Base-by-base conservation (phyloP, 2,329 filamentous ascomycete species). In the Scorias spongiosa region DNA sequence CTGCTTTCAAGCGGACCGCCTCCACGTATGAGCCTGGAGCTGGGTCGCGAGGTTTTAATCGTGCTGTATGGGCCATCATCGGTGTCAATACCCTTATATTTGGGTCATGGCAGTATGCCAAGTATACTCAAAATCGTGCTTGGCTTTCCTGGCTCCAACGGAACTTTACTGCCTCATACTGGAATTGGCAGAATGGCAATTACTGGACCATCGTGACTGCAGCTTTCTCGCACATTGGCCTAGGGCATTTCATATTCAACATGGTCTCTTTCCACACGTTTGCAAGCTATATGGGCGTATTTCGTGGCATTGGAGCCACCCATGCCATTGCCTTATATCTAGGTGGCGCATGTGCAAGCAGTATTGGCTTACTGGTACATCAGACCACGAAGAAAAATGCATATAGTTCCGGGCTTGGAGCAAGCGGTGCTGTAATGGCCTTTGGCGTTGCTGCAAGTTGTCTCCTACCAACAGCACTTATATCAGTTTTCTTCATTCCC, bases 341-440 rank as follows among this genome's bases (percentile, higher is more conserved):
- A 0, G 57, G 56, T 6, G 51, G 54, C n/a, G 57, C 53, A 1
- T 0, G 57, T 1, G 49, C 50, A 2, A 53, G 55, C 0, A 56
- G 53, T 0, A 32, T 45, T 1, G 54, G 51, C 2, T 56, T 46
- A 29, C 45, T 59, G 12, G 48, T 44, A 11, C 50, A 57, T 11
- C 41, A 48, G 12, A 44, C 14, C 20, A 17, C n/a, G 28, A 3
- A 17, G 18, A 17, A 26, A n/a, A 36, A 34, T 18, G 20, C 28
- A 18, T 12, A 42, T 34, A 37, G 14, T 9, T 5, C 29, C 12
- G 46, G 45, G 14, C 36, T 65, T 8, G 65, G 65, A 1, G 66
- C 67, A 30, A 65, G 61, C 36, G 67, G 66, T 1, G 51, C 59
- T 0, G 56, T 68, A 15, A 63, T 62, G 55, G 67, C 66, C 3